phyloP scores from a whole-genome alignment of 2,329 filamentous ascomycete species.

The Mollisiaceae sp. region DNA sequence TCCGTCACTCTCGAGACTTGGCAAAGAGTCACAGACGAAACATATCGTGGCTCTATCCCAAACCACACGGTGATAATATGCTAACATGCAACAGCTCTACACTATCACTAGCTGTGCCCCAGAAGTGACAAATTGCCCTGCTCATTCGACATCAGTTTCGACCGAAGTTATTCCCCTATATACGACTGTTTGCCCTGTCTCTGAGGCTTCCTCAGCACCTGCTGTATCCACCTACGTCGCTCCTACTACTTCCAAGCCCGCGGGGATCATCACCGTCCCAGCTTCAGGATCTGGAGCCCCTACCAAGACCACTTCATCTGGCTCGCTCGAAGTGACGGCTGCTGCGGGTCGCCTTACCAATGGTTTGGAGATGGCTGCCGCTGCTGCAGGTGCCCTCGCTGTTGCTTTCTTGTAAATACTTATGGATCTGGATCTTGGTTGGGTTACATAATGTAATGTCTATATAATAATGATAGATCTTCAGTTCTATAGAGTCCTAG shows the following conservation, averaged over 20 bases:
- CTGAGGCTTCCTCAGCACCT: slow-evolving; percentile 16
- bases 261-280: not conserved
- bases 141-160: slow-evolving; percentile 33
- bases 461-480: slow-evolving; percentile 2
- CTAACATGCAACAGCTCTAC: slow-evolving; percentile 48
- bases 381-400: slow-evolving; percentile 24
- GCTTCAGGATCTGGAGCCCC: slow-evolving; percentile 11
- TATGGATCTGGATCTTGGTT: slow-evolving; percentile 3
- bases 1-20: too few relatives aligned
- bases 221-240: slow-evolving; percentile 46
- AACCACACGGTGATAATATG: slow-evolving; percentile 49
- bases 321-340: slow-evolving; percentile 17
- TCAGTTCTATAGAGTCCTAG: not conserved
- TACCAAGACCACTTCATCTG: slow-evolving; percentile 19
- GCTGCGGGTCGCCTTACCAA: slow-evolving; percentile 25
- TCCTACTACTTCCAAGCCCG: slow-evolving; percentile 45
- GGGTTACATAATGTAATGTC: slow-evolving; percentile 17
- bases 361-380: slow-evolving; percentile 22
- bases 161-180: slow-evolving; percentile 46
- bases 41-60: slow-evolving; percentile 7
- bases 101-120: slow-evolving; percentile 57
- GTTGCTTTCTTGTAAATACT: slow-evolving; percentile 22
- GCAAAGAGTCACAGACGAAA: too few relatives aligned
- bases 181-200: slow-evolving; percentile 47
- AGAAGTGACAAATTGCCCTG: slow-evolving; percentile 57